Percentiles rank a stretch among this genome's conserved stretches.
Evolutionary conservation across 805 yeast species (phyloP).

Genomic region (Candida montana): DNA sequence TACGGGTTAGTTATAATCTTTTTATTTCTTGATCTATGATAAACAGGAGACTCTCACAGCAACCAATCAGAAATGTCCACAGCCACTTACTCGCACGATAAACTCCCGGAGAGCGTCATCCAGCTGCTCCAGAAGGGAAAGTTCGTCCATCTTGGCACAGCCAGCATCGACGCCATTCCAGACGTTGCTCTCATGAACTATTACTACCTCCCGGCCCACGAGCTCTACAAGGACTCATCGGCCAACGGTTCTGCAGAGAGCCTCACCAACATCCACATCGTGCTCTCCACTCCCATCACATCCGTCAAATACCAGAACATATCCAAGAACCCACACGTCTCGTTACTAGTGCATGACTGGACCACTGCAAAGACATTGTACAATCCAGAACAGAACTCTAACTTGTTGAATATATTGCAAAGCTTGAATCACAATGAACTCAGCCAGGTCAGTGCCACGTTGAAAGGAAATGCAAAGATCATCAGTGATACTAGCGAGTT

Average conservation of each 20-base stretch:
- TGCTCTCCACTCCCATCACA: constrained; percentile 64
- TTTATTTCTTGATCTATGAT: too few relatives aligned
- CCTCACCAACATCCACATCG: constrained; percentile 44
- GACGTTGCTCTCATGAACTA: constrained; percentile 92
- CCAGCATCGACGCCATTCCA: constrained; percentile 55
- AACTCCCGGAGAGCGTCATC: constrained; percentile 34
- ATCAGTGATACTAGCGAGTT: constrained; percentile 46
- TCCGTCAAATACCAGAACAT: constrained; percentile 77
- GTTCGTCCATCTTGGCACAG: constrained; percentile 82
- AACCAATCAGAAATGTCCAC: constrained; percentile 24
- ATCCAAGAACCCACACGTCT: constrained; percentile 64
- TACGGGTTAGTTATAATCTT: too few relatives aligned
- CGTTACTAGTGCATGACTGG: constrained; percentile 90
- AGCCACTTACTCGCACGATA: constrained; percentile 21
- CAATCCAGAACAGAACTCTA: constrained; percentile 31
- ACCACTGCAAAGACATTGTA: constrained; percentile 50
- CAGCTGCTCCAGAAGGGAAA: constrained; percentile 53
- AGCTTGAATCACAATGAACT: constrained; percentile 75
- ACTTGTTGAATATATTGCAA: constrained; percentile 57
- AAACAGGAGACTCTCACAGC: too few relatives aligned
- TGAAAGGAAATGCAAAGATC: constrained; percentile 65
- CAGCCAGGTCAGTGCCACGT: constrained; percentile 75
- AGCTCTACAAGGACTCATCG: constrained; percentile 23
- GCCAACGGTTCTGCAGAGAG: constrained; percentile 24
- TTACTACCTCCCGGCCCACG: constrained; percentile 49